Base-by-base conservation (phyloP, 192 early-diverging fungal genomes). In the Lobosporangium transversale region DNA sequence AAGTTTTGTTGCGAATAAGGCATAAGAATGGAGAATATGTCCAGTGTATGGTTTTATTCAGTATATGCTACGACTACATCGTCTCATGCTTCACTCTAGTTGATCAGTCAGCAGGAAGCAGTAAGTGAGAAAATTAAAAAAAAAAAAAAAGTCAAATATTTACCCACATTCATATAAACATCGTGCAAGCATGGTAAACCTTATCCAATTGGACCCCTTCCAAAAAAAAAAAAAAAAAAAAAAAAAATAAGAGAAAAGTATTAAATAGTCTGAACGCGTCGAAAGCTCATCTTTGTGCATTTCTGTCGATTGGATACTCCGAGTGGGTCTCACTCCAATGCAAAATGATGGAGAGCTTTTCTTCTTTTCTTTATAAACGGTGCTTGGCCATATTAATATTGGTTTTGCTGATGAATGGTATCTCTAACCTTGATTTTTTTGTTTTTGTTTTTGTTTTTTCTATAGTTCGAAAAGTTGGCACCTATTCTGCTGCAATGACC, bases 11-110 rank as follows among this genome's bases (percentile, higher is more conserved):
- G 17, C 83, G 85, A 4, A 64, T 70, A 20, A 66, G 36, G 23
- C 70, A 74, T 63, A 81, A 81, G 50, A 33, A 73, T 20, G 84
- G 81, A 24, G 15, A 47, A 26, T 75, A 52, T 58, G 51, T 75
- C 2, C 62, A 62, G 1, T 66, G 57, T 20, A 66, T 75, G 62
- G 57, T 48, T 14, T 21, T 75, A 18, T 75, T 75, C 37, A 66
- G 62, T 66, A 17, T 75, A 20, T 75, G 70, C 43, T 75, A 75
- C 18, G 70, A 75, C 30, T 75, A 66, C 27, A 54, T 75, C 14
- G 62, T 75, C 18, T 60, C 62, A 21, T 75, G 70, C 56, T 64
- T 50, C 14, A 66, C 70, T 4, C 36, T 60, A 11, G 52, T 75
- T 37, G 40, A 57, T 31, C 35, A 64, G 24, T 30, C 61, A 5